A percentile compares a stretch with the other conserved stretches of the same genome.
Conservation (phyloP, 306 rosid genomes). For the Vicia villosa region DNA sequence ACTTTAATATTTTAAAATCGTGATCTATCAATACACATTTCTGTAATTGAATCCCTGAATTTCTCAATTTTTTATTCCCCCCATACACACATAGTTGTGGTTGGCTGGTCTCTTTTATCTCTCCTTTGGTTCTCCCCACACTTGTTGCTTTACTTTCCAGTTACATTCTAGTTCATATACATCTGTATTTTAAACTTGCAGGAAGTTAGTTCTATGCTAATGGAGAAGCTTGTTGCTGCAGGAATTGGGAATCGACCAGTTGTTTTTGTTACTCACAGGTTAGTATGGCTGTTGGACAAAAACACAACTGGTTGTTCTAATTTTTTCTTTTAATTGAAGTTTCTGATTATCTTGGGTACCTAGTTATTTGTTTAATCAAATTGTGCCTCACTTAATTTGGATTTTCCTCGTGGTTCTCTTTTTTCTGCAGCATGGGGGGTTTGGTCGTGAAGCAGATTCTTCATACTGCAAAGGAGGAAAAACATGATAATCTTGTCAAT, state of each 20-base stretch:
- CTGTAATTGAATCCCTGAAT: neutral
- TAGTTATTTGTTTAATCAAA: constrained; percentile 25
- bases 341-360: constrained; percentile 14
- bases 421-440: constrained; percentile 88
- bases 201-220: constrained; percentile 96
- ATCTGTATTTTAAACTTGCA: constrained; percentile 48
- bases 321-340: constrained; percentile 6
- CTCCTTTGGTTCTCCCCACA: constrained; percentile 21
- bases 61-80: neutral
- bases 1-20: constrained; percentile 14
- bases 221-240: constrained; percentile 90
- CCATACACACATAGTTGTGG: constrained; percentile 1
- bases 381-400: constrained; percentile 5
- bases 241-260: constrained; percentile 94
- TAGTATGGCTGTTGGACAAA: constrained; percentile 28
- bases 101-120: constrained; percentile 28
- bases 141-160: constrained; percentile 25
- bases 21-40: too few relatives aligned
- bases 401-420: constrained; percentile 17
- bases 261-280: constrained; percentile 94
- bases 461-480: constrained; percentile 73
- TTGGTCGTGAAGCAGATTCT: constrained; percentile 95
- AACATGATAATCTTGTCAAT: constrained; percentile 65
- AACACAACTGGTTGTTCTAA: constrained; percentile 12
- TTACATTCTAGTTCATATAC: constrained; percentile 27